Conservation (phyloP, 768 basidiomycete species). For the Termitomyces sp. region DNA sequence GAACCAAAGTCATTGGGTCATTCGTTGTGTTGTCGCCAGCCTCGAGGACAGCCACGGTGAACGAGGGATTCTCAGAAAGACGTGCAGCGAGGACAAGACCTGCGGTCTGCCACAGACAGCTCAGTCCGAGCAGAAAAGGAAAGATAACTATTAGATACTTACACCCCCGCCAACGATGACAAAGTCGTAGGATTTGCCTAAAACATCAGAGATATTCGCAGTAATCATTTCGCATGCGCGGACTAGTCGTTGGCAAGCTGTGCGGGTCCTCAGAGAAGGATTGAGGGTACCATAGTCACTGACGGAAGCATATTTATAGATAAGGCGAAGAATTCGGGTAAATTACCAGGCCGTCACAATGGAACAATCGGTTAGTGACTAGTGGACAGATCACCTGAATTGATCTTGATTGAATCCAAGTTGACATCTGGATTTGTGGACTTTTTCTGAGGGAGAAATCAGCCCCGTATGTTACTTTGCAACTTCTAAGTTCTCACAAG, state of each 20-base stretch:
- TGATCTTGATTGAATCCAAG: not conserved
- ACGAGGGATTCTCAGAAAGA: constrained; percentile 31
- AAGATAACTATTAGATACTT: not conserved
- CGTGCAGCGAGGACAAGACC: constrained; percentile 38
- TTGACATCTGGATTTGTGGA: not conserved
- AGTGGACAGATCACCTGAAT: not conserved
- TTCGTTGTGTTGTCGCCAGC: constrained; percentile 28
- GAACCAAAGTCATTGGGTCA: constrained; percentile 29
- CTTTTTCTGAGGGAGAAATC: not conserved
- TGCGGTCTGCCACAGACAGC: constrained; percentile 13
- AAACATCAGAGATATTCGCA: constrained; percentile 8
- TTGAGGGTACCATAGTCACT: not conserved
- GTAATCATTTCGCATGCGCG: constrained; percentile 3
- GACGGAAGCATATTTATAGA: not conserved
- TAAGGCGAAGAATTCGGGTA: not conserved
- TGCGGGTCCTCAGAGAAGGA: not conserved
- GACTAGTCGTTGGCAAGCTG: not conserved
- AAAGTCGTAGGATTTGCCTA: constrained; percentile 23
- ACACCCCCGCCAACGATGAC: constrained; percentile 24
- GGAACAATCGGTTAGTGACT: not conserved
- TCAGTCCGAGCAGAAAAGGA: not conserved
- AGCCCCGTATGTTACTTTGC: not conserved
- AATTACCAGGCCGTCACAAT: not conserved
- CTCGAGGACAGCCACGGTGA: constrained; percentile 33
- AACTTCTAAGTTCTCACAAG: not conserved